Percentiles rank a stretch among this genome's conserved stretches.
Evolutionary conservation across 371 early-diverging fungal species (phyloP).

Genomic region (Syncephalis fuscata): DNA sequence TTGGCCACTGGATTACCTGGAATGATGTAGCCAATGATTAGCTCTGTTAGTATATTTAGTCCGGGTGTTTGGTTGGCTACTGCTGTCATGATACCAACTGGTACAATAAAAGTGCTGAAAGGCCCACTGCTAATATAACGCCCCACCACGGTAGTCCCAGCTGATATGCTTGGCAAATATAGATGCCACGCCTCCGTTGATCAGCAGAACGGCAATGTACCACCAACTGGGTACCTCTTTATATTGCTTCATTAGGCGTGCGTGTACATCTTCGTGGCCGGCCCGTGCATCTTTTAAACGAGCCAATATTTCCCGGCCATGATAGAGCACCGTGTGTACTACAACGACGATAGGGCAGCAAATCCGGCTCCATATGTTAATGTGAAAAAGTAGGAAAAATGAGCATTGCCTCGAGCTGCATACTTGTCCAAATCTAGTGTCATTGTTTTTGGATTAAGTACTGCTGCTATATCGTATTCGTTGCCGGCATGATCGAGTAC

Average conservation of each 20-base stretch:
- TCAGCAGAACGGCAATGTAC: conserved; percentile 39
- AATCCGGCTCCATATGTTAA: conserved; percentile 29
- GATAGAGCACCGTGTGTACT: conserved; percentile 28
- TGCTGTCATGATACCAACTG: conserved; percentile 64
- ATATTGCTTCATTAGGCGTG: conserved; percentile 26
- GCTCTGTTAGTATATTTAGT: conserved; percentile 53
- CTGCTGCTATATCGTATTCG: too few species aligned
- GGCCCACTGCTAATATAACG: conserved; percentile 21
- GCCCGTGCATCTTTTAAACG: conserved; percentile 16
- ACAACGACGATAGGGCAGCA: conserved; percentile 30
- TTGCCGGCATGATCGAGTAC: too few species aligned
- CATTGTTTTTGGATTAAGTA: too few species aligned
- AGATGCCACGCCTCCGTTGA: conserved; percentile 40
- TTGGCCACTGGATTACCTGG: conserved; percentile 44
- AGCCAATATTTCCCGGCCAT: conserved; percentile 24
- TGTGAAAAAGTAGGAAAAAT: conserved; percentile 41
- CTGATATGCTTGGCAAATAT: conserved; percentile 32
- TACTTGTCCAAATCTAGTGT: background rate
- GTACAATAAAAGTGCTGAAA: conserved; percentile 51
- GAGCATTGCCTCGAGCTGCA: conserved; percentile 20
- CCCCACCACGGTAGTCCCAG: conserved; percentile 20
- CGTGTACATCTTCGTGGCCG: conserved; percentile 26
- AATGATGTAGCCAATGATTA: conserved; percentile 35
- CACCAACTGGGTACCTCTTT: conserved; percentile 56
- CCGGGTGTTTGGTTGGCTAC: conserved; percentile 49